Evolutionary conservation across 331 rosid genomes (phyloP), one percentile per base, ranked within the genome.

Genomic region (Malus hybrid): DNA sequence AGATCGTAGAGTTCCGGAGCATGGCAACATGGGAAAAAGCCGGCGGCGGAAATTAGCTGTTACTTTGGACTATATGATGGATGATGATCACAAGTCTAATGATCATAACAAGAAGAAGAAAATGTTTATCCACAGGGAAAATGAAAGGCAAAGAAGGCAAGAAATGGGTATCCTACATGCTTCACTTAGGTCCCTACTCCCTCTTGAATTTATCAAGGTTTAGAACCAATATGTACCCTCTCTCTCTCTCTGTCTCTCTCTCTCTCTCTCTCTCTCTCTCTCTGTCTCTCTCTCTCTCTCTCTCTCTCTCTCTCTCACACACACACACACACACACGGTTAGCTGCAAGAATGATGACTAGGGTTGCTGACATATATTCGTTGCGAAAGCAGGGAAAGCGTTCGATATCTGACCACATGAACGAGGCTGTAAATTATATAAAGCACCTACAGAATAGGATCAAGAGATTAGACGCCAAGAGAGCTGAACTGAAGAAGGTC

Each of bases 351-450:
- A 60, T 5, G 60, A 44, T 68, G 24, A 34, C 46, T 61, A 32
- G 68, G 66, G 65, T 18, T 57, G 39, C 15, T 72, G 24, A 39
- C 12, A 61, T 14, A 26, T 7, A 33, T 55, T 61, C 50, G 10
- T 30, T 46, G 58, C 60, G 24, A 33, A 34, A 22, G 57, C 83
- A 93, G 98, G 96, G 95, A 68, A 93, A 89, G 82, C 94, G 98
- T 68, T 86, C 96, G 32, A 79, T 79, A 30, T 89, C 89, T 5
- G 98, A 93, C 71, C 90, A 87, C 70, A 79, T 87, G 76, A 82
- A 80, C 44, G 93, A 85, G 86, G 86, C 93, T 34, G 89, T 76
- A 75, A 86, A 76, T 55, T 90, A 90, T 69, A 88, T 93, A 78
- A 87, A 89, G 29, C 82, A 83, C 42, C 77, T 83, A 39, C 81